These are phyloP conservation scores for Madurella fahalii DNA, from an alignment of 2,329 filamentous ascomycete species.

Conservation along the genomic window DNA sequence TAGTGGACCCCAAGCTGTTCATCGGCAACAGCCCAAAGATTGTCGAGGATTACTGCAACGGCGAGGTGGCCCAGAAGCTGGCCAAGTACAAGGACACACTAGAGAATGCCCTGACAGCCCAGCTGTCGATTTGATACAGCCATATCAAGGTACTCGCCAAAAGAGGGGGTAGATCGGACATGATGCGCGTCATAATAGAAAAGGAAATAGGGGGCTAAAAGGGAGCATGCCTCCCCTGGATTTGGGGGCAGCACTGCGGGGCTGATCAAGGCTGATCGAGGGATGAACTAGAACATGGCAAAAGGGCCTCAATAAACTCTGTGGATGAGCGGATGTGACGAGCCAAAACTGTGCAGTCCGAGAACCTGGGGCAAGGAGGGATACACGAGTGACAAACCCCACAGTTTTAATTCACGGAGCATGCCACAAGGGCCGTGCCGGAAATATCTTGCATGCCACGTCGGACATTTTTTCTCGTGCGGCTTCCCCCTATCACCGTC, in stretches of 20 bases:
- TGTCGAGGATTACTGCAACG: slow-evolving; percentile 26
- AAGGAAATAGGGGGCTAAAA: not conserved
- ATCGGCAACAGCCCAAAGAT: slow-evolving; percentile 26
- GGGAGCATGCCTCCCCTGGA: not conserved
- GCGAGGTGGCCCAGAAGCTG: slow-evolving; percentile 22
- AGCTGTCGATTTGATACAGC: slow-evolving; percentile 22
- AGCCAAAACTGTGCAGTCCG: too few species aligned
- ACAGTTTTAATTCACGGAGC: slow-evolving; percentile 1
- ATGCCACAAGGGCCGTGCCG: not conserved
- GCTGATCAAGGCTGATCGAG: too few species aligned
- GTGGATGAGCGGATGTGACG: too few species aligned
- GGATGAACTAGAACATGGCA: not conserved
- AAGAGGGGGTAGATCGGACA: not conserved
- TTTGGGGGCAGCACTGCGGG: not conserved
- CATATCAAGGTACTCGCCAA: not conserved
- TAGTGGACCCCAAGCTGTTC: slow-evolving; percentile 59
- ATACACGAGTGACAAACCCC: too few species aligned
- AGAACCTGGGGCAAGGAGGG: too few species aligned
- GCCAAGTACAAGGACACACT: slow-evolving; percentile 22
- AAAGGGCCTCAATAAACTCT: not conserved
- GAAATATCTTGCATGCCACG: slow-evolving; percentile 5
- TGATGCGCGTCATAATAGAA: not conserved
- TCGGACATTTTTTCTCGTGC: slow-evolving; percentile 7
- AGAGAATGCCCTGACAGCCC: slow-evolving; percentile 20
- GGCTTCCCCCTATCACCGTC: not conserved